phyloP scores from a whole-genome alignment of 106 monocot genomes.

The Agapanthus africanus region DNA sequence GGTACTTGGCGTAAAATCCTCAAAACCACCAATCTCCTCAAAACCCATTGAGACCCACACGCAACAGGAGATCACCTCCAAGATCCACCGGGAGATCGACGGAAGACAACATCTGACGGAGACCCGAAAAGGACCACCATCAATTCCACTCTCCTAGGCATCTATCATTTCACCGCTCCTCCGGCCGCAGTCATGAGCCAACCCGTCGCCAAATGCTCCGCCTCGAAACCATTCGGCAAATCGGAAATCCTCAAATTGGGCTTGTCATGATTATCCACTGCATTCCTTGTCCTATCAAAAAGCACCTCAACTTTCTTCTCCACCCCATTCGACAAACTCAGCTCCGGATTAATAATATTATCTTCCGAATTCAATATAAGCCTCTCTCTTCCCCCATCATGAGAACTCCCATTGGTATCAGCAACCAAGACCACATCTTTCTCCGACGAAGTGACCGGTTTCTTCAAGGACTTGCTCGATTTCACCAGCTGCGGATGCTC shows the following conservation, averaged over 20 bases:
- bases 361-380: conserved; percentile 8
- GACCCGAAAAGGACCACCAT: no score
- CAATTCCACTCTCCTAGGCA: conserved; percentile 35
- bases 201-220: conserved; percentile 25
- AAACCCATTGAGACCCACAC: no score
- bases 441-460: background rate
- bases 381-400: conserved; percentile 2
- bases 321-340: background rate
- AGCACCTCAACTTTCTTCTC: conserved; percentile 14
- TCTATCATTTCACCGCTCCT: conserved; percentile 43
- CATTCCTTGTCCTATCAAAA: conserved; percentile 5
- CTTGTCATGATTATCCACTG: background rate
- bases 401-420: background rate
- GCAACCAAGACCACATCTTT: conserved; percentile 1
- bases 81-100: no score
- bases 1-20: no score
- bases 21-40: no score
- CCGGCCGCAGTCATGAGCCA: conserved; percentile 38
- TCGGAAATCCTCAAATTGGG: background rate
- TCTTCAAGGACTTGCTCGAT: conserved; percentile 5
- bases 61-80: no score
- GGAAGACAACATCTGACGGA: no score
- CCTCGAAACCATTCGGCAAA: conserved; percentile 26
- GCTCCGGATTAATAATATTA: background rate
- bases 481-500: background rate